These are phyloP conservation scores for Ophiostoma quercus DNA, from an alignment of 2,329 filamentous ascomycete species.

Conservation along the genomic window DNA sequence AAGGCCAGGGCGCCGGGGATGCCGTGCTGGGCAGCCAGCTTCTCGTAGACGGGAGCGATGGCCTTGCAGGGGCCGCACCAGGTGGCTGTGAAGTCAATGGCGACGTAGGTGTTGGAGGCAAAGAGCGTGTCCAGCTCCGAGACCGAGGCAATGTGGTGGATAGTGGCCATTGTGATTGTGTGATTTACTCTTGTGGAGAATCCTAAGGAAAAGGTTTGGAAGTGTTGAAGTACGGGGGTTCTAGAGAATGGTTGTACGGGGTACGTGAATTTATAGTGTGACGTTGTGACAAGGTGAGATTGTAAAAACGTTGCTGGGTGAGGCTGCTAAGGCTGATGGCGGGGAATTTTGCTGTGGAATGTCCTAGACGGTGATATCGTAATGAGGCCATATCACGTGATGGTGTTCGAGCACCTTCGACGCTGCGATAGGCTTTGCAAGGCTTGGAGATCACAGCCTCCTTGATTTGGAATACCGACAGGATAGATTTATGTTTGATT, in stretches of 20 bases:
- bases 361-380: slow-evolving; percentile 6
- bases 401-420: slow-evolving; percentile 4
- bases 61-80: slow-evolving; percentile 58
- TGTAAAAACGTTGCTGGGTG: background rate
- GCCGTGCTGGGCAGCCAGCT: slow-evolving; percentile 41
- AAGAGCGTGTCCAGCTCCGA: slow-evolving; percentile 48
- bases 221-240: no score
- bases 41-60: slow-evolving; percentile 51
- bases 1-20: slow-evolving; percentile 46
- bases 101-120: slow-evolving; percentile 45
- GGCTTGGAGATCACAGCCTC: slow-evolving; percentile 9
- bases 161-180: slow-evolving; percentile 26
- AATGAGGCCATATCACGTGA: slow-evolving; percentile 1
- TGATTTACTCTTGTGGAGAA: background rate
- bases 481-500: no score
- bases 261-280: background rate
- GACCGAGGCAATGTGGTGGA: slow-evolving; percentile 40
- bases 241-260: background rate
- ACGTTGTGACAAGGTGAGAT: background rate
- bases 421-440: background rate
- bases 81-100: slow-evolving; percentile 51
- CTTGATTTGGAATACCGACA: background rate
- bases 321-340: slow-evolving; percentile 5
- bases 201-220: no score
- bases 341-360: slow-evolving; percentile 8